These are phyloP conservation scores for Teratosphaeria pseudoeucalypti DNA, from an alignment of 2,329 filamentous ascomycete genomes.

Conservation along the genomic window DNA sequence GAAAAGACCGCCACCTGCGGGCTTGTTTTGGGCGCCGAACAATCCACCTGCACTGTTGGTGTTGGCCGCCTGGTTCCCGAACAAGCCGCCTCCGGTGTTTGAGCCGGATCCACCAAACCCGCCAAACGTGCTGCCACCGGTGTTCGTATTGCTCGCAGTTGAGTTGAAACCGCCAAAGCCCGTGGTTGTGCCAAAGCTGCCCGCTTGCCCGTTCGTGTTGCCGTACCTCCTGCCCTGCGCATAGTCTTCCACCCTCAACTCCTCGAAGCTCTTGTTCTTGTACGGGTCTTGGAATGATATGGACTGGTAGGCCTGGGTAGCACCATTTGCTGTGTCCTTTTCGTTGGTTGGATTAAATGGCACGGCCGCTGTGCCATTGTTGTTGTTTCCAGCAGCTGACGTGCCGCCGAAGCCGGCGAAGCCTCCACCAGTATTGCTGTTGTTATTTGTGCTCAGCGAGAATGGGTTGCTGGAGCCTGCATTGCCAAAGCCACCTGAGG, in stretches of 20 bases:
- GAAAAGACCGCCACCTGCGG: conserved; percentile 24
- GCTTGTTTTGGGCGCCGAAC: conserved; percentile 31
- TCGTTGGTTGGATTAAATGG: conserved; percentile 61
- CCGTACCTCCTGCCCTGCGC: conserved; percentile 74
- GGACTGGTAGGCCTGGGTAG: conserved; percentile 64
- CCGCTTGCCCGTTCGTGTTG: conserved; percentile 67
- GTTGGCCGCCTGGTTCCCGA: conserved; percentile 46
- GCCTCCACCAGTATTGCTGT: conserved; percentile 19
- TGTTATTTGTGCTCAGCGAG: conserved; percentile 22
- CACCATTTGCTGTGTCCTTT: conserved; percentile 55
- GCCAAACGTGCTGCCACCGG: conserved; percentile 21
- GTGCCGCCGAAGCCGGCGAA: conserved; percentile 25
- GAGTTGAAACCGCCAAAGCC: conserved; percentile 35
- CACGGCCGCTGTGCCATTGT: conserved; percentile 55
- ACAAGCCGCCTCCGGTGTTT: conserved; percentile 29
- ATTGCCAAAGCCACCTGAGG: conserved; percentile 41
- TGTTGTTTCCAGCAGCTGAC: conserved; percentile 40
- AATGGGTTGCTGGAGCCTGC: conserved; percentile 28
- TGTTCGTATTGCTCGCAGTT: conserved; percentile 21
- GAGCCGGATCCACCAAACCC: conserved; percentile 16
- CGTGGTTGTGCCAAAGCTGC: conserved; percentile 65
- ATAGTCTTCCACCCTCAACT: conserved; percentile 65
- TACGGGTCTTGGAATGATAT: conserved; percentile 70
- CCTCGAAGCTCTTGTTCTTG: conserved; percentile 80
- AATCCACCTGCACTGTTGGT: conserved; percentile 14